Conservation (phyloP, 2,329 filamentous ascomycete genomes). For the Pseudogymnoascus sp. region DNA sequence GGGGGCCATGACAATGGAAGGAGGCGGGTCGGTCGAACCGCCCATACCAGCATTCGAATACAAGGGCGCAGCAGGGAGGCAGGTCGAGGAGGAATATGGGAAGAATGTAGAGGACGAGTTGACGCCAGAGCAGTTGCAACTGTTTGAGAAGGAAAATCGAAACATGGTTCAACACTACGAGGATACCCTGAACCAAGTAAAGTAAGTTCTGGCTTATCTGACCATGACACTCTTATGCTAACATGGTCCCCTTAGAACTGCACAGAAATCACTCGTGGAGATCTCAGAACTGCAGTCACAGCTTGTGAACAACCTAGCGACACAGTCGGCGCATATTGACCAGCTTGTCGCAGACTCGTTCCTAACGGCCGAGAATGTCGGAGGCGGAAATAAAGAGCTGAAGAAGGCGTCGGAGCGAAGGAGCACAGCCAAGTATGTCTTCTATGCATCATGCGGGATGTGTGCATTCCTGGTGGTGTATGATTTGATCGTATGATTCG, state of each 20-base stretch:
- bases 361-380: conserved; percentile 76
- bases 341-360: conserved; percentile 78
- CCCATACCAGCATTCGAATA: conserved; percentile 17
- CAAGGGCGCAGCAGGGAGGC: conserved; percentile 13
- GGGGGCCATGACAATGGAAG: conserved; percentile 23
- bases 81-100: conserved; percentile 19
- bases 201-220: conserved; percentile 45
- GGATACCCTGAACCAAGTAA: conserved; percentile 87
- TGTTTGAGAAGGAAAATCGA: conserved; percentile 89
- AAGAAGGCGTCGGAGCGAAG: conserved; percentile 68
- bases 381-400: conserved; percentile 81
- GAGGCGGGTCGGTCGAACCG: conserved; percentile 19
- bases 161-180: conserved; percentile 91
- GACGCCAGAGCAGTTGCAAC: conserved; percentile 76
- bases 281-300: conserved; percentile 88
- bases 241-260: conserved; percentile 47
- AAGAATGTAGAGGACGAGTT: conserved; percentile 43
- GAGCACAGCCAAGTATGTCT: conserved; percentile 68
- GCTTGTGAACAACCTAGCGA: conserved; percentile 74
- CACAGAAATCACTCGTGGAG: conserved; percentile 83
- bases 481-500: conserved; percentile 55
- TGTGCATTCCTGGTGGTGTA: conserved; percentile 67
- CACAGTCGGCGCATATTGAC: conserved; percentile 81
- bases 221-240: neutral
- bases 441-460: conserved; percentile 68